Percentiles rank a stretch among this genome's conserved stretches.
phyloP scores from a whole-genome alignment of 805 yeast species.

The Candida nanaspora region DNA sequence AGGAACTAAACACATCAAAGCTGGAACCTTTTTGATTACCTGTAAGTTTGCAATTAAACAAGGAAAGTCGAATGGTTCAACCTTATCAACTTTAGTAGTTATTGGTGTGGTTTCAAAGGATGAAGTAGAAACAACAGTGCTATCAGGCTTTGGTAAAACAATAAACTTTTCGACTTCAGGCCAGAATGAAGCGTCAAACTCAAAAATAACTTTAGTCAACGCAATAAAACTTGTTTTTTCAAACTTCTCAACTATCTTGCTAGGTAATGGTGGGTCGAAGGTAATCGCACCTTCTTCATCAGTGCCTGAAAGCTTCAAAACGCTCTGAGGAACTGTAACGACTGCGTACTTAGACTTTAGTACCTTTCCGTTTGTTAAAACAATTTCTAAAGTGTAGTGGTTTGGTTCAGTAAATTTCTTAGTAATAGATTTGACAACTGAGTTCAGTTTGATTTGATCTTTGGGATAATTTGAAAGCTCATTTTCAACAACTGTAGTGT shows the following conservation, averaged over 20 bases:
- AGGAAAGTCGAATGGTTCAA: constrained; percentile 22
- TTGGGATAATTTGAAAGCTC: constrained; percentile 19
- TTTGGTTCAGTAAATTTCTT: constrained; percentile 8
- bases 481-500: constrained; percentile 20
- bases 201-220: constrained; percentile 38
- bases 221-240: constrained; percentile 29
- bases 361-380: constrained; percentile 11
- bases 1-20: constrained; percentile 38
- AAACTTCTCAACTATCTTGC: constrained; percentile 19
- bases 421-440: constrained; percentile 21
- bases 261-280: constrained; percentile 30
- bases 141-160: constrained; percentile 20
- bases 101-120: not conserved
- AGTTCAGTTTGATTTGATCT: constrained; percentile 11
- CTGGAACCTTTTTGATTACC: constrained; percentile 23
- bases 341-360: constrained; percentile 28
- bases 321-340: constrained; percentile 45
- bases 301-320: constrained; percentile 28
- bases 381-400: constrained; percentile 7
- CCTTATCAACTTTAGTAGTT: not conserved
- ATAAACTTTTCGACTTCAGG: constrained; percentile 26
- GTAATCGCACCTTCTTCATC: constrained; percentile 21
- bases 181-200: constrained; percentile 39
- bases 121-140: not conserved
- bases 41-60: constrained; percentile 19